Conservation (phyloP, 352 stramenopile genomes). For the Halophytophthora polymorphica region DNA sequence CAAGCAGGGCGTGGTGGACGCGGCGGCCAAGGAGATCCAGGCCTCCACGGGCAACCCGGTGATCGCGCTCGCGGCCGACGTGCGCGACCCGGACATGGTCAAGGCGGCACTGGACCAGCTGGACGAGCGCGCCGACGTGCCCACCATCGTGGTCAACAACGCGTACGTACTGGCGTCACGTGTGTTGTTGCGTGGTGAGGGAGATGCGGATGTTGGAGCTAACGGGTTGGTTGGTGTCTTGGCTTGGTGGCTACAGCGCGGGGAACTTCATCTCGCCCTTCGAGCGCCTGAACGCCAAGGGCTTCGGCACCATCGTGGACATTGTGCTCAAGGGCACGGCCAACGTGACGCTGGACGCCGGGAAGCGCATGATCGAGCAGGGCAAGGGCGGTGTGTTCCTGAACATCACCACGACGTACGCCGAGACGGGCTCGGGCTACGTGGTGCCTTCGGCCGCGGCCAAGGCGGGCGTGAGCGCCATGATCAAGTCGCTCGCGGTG, state of each 20-base stretch:
- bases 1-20: constrained; percentile 88
- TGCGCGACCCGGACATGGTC: constrained; percentile 88
- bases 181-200: not conserved
- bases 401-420: constrained; percentile 96
- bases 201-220: not conserved
- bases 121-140: constrained; percentile 55
- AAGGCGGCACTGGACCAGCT: constrained; percentile 80
- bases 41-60: constrained; percentile 55
- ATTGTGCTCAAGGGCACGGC: constrained; percentile 90
- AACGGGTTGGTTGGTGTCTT: constrained; percentile 18
- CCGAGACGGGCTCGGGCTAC: constrained; percentile 92
- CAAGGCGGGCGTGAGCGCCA: constrained; percentile 92
- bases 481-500: constrained; percentile 94
- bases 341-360: constrained; percentile 80
- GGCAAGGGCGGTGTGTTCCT: constrained; percentile 88
- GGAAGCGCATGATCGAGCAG: constrained; percentile 77
- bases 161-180: constrained; percentile 24
- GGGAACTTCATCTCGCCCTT: constrained; percentile 95
- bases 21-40: constrained; percentile 77
- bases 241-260: constrained; percentile 48
- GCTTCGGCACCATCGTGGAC: constrained; percentile 96
- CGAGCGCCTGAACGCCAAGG: constrained; percentile 90
- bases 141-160: constrained; percentile 81
- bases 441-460: constrained; percentile 94
- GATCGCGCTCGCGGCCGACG: constrained; percentile 79